Evolutionary conservation across 352 stramenopile species (phyloP).

Genomic region (Phytophthora sp.): DNA sequence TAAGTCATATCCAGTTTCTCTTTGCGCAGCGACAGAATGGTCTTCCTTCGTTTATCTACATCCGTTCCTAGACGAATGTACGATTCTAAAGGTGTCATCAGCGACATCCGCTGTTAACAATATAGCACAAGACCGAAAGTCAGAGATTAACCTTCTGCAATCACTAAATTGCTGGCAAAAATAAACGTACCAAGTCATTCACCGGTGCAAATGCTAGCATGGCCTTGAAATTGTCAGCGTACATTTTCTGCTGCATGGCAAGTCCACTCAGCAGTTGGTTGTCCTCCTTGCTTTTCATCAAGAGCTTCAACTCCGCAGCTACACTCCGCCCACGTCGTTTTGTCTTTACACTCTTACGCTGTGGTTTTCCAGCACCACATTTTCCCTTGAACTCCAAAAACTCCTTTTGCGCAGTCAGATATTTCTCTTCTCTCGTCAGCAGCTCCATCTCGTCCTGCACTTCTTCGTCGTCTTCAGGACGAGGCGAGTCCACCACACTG

Average conservation of each 20-base stretch:
- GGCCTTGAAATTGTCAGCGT: constrained; percentile 72
- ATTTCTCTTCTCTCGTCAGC: constrained; percentile 63
- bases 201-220: constrained; percentile 71
- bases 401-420: constrained; percentile 65
- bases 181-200: constrained; percentile 52
- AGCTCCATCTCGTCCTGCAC: constrained; percentile 46
- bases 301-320: constrained; percentile 30
- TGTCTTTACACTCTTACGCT: constrained; percentile 43
- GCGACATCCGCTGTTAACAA: constrained; percentile 47
- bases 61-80: constrained; percentile 66
- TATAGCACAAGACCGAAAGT: background rate
- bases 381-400: constrained; percentile 61
- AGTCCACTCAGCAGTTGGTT: constrained; percentile 54
- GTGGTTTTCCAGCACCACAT: constrained; percentile 26
- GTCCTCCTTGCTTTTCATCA: constrained; percentile 47
- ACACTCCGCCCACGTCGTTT: constrained; percentile 35
- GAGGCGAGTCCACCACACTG: constrained; percentile 7
- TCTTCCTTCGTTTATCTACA: constrained; percentile 52
- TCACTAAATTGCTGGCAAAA: background rate
- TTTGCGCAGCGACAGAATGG: constrained; percentile 58
- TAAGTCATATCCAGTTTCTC: constrained; percentile 82
- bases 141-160: too few relatives aligned
- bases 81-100: constrained; percentile 78
- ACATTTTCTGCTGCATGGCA: constrained; percentile 64
- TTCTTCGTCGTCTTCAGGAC: constrained; percentile 35